Conservation (phyloP, 2,329 filamentous ascomycete species). For the Westerdykella aurantiaca region DNA sequence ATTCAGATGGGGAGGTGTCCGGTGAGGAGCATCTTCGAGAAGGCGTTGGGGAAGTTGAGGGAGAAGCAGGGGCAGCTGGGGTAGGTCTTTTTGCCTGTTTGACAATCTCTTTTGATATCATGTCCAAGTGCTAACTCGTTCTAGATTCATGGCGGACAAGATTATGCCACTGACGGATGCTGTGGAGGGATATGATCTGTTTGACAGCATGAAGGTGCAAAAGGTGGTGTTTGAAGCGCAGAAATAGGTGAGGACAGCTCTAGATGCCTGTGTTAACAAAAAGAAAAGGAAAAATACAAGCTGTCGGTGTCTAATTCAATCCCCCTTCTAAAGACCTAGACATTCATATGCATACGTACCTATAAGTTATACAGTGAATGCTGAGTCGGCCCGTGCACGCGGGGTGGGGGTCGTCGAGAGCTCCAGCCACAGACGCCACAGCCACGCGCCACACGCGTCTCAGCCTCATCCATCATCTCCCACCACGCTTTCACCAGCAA, state of each 20-base stretch:
- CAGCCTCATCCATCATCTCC: too few relatives aligned
- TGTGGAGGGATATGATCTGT: constrained; percentile 48
- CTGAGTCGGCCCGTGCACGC: too few relatives aligned
- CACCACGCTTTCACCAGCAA: too few relatives aligned
- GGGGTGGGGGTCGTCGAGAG: too few relatives aligned
- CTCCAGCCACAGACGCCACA: too few relatives aligned
- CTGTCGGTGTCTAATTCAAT: neutral
- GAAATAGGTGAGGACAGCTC: constrained; percentile 17
- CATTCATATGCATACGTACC: neutral
- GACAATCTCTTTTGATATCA: too few relatives aligned
- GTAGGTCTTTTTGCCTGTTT: constrained; percentile 16
- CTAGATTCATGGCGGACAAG: constrained; percentile 49
- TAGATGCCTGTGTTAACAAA: neutral
- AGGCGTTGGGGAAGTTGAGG: constrained; percentile 42
- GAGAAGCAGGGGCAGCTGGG: constrained; percentile 47
- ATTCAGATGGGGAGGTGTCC: constrained; percentile 49
- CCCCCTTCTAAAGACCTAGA: neutral
- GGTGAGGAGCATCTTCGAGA: constrained; percentile 46
- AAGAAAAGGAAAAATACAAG: neutral
- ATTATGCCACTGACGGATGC: constrained; percentile 48
- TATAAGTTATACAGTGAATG: too few relatives aligned
- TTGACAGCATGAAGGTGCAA: constrained; percentile 50
- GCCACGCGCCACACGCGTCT: too few relatives aligned
- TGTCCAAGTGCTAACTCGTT: neutral
- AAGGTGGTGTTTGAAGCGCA: constrained; percentile 48